Percentiles rank a stretch among this genome's conserved stretches.
Conservation (phyloP, 257 asterid genomes). For the Nicotiana benthamiana region DNA sequence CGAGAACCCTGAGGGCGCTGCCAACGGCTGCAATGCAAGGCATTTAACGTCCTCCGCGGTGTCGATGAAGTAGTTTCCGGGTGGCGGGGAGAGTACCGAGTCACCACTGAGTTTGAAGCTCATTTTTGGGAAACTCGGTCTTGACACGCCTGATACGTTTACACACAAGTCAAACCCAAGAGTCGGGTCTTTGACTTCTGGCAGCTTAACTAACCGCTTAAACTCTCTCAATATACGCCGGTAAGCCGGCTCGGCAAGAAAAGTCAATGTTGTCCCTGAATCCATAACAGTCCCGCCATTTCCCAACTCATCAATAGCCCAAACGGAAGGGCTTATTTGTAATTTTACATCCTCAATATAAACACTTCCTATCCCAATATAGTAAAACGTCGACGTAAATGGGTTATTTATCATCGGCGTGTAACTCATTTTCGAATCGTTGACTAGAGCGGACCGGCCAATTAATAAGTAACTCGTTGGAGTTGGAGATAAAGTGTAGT, state of each 20-base stretch:
- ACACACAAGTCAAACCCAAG: conserved; percentile 55
- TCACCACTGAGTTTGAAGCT: conserved; percentile 65
- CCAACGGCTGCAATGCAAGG: conserved; percentile 61
- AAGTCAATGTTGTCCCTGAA: conserved; percentile 80
- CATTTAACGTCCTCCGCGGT: conserved; percentile 53
- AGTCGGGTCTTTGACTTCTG: conserved; percentile 24
- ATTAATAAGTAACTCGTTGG: conserved; percentile 62
- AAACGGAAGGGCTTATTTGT: conserved; percentile 62
- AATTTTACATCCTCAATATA: conserved; percentile 29
- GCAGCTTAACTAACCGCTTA: conserved; percentile 43
- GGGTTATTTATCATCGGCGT: conserved; percentile 54
- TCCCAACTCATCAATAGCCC: conserved; percentile 59
- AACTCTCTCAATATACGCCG: conserved; percentile 31
- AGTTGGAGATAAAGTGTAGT: conserved; percentile 61
- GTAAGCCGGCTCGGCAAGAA: conserved; percentile 52
- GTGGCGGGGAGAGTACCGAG: conserved; percentile 49
- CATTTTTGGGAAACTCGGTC: conserved; percentile 44
- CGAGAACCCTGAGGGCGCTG: conserved; percentile 35
- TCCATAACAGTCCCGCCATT: conserved; percentile 76
- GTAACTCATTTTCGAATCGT: conserved; percentile 26
- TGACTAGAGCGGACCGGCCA: conserved; percentile 37
- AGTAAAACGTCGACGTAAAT: conserved; percentile 54
- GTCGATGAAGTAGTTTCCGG: conserved; percentile 61
- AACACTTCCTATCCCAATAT: conserved; percentile 45
- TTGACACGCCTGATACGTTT: conserved; percentile 35